Evolutionary conservation across 179 eudicot species (phyloP).

Genomic region (Silene vulgaris): DNA sequence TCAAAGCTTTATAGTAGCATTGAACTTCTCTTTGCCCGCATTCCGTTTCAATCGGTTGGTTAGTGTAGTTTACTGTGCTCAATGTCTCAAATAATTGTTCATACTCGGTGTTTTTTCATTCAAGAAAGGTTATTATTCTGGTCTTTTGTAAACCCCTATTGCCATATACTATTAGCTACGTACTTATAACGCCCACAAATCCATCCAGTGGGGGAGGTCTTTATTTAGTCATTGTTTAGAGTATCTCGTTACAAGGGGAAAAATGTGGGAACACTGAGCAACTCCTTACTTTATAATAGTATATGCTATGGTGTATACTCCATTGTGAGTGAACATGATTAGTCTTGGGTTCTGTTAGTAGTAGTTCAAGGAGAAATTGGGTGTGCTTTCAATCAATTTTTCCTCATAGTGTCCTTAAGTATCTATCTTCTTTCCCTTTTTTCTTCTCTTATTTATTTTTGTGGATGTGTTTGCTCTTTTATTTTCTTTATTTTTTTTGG

Average conservation of each 20-base stretch:
- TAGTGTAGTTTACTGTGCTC: background rate
- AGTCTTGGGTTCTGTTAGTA: background rate
- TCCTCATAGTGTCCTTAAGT: conserved; percentile 11
- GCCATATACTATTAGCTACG: background rate
- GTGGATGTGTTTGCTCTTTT: conserved; percentile 13
- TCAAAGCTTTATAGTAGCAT: background rate
- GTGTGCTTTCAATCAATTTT: conserved; percentile 10
- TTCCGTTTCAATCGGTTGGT: background rate
- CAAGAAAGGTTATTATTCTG: background rate
- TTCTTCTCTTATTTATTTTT: background rate
- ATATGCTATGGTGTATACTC: background rate
- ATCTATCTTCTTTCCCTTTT: background rate
- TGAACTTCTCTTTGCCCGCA: background rate
- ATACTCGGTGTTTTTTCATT: background rate
- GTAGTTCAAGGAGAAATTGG: conserved; percentile 9
- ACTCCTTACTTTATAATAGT: background rate
- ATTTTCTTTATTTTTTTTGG: background rate
- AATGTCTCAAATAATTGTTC: no score
- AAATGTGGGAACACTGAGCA: background rate
- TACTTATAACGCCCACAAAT: background rate
- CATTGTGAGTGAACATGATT: background rate
- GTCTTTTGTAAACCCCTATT: background rate
- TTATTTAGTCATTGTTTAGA: background rate
- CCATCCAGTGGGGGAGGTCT: background rate
- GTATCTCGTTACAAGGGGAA: background rate